Conservation (phyloP, 2,329 filamentous ascomycete species). For the Fusarium scirpi region DNA sequence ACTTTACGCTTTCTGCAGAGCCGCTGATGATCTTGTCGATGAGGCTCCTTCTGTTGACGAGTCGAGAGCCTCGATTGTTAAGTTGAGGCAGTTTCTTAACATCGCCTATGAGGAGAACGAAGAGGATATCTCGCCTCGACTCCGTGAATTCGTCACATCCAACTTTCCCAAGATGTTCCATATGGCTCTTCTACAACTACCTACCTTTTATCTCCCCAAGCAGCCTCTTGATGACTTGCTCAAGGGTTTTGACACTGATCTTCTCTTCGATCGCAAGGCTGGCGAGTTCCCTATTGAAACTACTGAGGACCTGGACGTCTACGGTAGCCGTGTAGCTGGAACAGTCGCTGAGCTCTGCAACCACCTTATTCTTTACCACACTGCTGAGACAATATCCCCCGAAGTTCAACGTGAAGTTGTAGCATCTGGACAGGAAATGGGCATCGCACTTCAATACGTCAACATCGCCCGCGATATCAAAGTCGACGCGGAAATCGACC, state of each 20-base stretch:
- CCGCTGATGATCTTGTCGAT: slow-evolving; percentile 80
- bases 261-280: slow-evolving; percentile 60
- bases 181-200: slow-evolving; percentile 70
- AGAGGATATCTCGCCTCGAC: neutral
- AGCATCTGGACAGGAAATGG: slow-evolving; percentile 72
- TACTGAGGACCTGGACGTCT: slow-evolving; percentile 70
- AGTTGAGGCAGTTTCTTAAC: slow-evolving; percentile 68
- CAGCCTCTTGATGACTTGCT: slow-evolving; percentile 73
- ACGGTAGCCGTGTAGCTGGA: slow-evolving; percentile 76
- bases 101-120: slow-evolving; percentile 49
- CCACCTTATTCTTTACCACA: slow-evolving; percentile 73
- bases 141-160: slow-evolving; percentile 54
- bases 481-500: slow-evolving; percentile 72
- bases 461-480: slow-evolving; percentile 82
- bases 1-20: slow-evolving; percentile 79
- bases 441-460: slow-evolving; percentile 79
- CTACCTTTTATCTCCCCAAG: slow-evolving; percentile 65
- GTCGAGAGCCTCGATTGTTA: slow-evolving; percentile 68
- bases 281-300: slow-evolving; percentile 66
- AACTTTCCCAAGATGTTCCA: slow-evolving; percentile 65
- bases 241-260: slow-evolving; percentile 76
- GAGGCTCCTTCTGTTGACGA: slow-evolving; percentile 66
- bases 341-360: slow-evolving; percentile 78
- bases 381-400: slow-evolving; percentile 38
- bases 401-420: slow-evolving; percentile 55